Evolutionary conservation across 306 rosid species (phyloP), one percentile per base, ranked within the genome.

Genomic region (Vigna trinervia): DNA sequence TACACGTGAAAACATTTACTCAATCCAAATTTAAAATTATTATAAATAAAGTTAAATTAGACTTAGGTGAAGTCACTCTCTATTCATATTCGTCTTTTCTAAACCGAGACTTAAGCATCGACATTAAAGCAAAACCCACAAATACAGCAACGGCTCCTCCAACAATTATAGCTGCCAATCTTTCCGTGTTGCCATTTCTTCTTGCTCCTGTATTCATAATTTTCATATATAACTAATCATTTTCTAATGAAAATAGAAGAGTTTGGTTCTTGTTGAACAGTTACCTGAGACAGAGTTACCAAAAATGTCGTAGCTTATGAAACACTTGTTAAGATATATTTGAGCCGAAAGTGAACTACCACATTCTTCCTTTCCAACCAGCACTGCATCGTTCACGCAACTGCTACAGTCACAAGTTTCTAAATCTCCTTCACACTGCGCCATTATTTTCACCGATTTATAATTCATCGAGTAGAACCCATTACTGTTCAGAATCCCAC

Each of bases 321-420:
- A 89, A 82, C 97, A 94, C 60, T 74, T 78, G 12, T 56, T 78
- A 80, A 92, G 39, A 83, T 90, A 92, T 77, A 92, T 81, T n/a
- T 84, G 77, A 6, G 78, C 98, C 0, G 87, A 86, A 68, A 83
- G 34, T 2, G 97, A 75, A 19, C 8, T 13, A 2, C 71, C 75
- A 13, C 98, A 94, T 39, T 89, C 83, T 45, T 81, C 84, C 51
- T 54, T 64, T 5, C 87, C 94, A 67, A 86, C 54, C 66, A 69
- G 66, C 23, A 80, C 84, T 4, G 97, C 98, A 17, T 71, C 47
- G 39, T 59, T 69, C 1, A 94, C 86, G 39, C 98, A 94, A 75
- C 72, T 80, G 1, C 82, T 84, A 58, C 98, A 94, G 2, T 79
- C 89, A 43, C 97, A 92, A 41, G 12, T 65, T 0, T 84, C 87